These are phyloP conservation scores for Beauveria rudraprayagi DNA, from an alignment of 2,329 filamentous ascomycete species.

Conservation along the genomic window DNA sequence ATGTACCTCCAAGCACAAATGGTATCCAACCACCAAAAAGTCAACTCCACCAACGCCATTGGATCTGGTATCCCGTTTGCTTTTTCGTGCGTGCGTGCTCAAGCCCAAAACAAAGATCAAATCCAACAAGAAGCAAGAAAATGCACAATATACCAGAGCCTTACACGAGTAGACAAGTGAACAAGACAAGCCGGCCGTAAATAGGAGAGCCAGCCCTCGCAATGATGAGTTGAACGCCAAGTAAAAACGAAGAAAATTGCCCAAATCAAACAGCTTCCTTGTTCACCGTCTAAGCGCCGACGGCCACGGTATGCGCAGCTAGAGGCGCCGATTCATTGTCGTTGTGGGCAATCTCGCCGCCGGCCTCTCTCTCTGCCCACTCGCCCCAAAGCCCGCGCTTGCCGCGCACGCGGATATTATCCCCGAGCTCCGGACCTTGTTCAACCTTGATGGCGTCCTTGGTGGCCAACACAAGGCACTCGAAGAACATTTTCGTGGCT, in stretches of 20 bases:
- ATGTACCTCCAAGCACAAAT: neutral
- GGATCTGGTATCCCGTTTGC: slow-evolving; percentile 1
- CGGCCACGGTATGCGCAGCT: slow-evolving; percentile 18
- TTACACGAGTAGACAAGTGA: neutral
- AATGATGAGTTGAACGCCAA: slow-evolving; percentile 9
- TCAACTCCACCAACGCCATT: slow-evolving; percentile 9
- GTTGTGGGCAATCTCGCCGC: slow-evolving; percentile 51
- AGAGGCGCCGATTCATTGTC: slow-evolving; percentile 28
- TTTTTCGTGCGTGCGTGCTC: neutral
- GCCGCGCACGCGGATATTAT: slow-evolving; percentile 72
- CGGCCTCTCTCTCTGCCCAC: slow-evolving; percentile 77
- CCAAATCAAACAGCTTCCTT: neutral
- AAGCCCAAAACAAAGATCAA: neutral
- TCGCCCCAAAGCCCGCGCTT: slow-evolving; percentile 96
- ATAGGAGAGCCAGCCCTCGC: neutral
- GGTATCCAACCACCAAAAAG: slow-evolving; percentile 8
- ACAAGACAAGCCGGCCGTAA: neutral
- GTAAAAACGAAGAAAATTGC: neutral
- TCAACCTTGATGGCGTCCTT: slow-evolving; percentile 98
- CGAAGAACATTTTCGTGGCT: slow-evolving; percentile 99
- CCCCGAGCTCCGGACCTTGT: slow-evolving; percentile 69
- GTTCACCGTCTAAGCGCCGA: slow-evolving; percentile 16
- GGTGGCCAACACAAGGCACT: slow-evolving; percentile 88
- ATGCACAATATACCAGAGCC: neutral
- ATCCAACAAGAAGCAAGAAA: neutral